Percentiles rank a stretch among this genome's conserved stretches.
Evolutionary conservation across 2,329 filamentous ascomycete species (phyloP).

Genomic region (Talaromyces sp.): DNA sequence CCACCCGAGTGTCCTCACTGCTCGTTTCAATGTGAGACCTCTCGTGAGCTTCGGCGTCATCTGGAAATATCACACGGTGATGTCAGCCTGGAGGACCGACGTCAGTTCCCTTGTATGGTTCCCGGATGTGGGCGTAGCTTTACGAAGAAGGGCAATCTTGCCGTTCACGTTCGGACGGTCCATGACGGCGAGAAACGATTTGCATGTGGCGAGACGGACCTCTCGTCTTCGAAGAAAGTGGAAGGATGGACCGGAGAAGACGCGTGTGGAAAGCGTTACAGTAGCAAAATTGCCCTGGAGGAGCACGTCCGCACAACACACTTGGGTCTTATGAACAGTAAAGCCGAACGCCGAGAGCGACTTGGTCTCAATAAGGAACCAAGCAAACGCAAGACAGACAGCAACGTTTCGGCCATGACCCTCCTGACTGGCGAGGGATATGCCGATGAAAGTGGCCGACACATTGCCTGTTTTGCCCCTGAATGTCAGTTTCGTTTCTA

Average conservation of each 20-base stretch:
- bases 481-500: conserved; percentile 55
- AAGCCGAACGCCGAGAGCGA: conserved; percentile 37
- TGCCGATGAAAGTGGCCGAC: conserved; percentile 46
- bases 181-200: conserved; percentile 73
- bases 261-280: conserved; percentile 72
- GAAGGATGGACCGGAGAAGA: conserved; percentile 58
- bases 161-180: conserved; percentile 70
- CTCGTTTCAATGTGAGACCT: conserved; percentile 62
- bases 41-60: conserved; percentile 69
- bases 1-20: conserved; percentile 71
- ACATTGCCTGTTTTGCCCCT: conserved; percentile 51
- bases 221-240: conserved; percentile 57
- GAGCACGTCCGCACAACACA: conserved; percentile 83
- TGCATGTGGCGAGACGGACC: conserved; percentile 69
- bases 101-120: conserved; percentile 64
- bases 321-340: conserved; percentile 55
- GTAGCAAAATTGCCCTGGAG: conserved; percentile 73
- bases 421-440: conserved; percentile 58
- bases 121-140: conserved; percentile 71
- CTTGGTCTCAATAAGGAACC: conserved; percentile 25
- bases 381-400: conserved; percentile 23
- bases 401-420: conserved; percentile 37
- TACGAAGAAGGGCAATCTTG: conserved; percentile 78
- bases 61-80: conserved; percentile 72
- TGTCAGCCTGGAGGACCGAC: conserved; percentile 57